Percentiles rank a stretch among this genome's conserved stretches.
These are phyloP conservation scores for Serendipita indica DNA, from an alignment of 768 basidiomycete genomes.

Conservation along the genomic window DNA sequence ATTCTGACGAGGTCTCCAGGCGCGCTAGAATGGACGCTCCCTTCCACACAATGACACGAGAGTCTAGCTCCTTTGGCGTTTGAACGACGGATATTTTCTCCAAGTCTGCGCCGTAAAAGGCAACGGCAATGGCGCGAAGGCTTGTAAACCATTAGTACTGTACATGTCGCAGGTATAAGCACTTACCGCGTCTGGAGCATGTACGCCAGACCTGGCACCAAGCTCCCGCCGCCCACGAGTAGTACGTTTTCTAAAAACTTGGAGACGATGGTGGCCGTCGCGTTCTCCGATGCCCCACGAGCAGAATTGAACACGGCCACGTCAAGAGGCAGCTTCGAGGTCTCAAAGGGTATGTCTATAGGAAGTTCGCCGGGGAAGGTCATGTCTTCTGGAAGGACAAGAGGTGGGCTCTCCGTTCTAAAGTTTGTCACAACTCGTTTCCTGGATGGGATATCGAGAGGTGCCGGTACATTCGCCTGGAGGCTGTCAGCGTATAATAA, in stretches of 20 bases:
- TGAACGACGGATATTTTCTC: slow-evolving; percentile 84
- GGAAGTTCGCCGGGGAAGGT: slow-evolving; percentile 17
- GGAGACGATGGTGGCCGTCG: slow-evolving; percentile 42
- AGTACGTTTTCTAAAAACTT: slow-evolving; percentile 80
- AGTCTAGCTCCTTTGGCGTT: slow-evolving; percentile 89
- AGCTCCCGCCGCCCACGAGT: slow-evolving; percentile 65
- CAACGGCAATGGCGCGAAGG: slow-evolving; percentile 70
- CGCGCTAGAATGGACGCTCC: slow-evolving; percentile 82
- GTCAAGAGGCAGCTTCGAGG: slow-evolving; percentile 80
- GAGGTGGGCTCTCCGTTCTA: slow-evolving; percentile 10
- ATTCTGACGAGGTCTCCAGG: slow-evolving; percentile 77
- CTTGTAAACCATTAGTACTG: slow-evolving; percentile 23
- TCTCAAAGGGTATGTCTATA: slow-evolving; percentile 71
- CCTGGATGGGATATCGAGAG: slow-evolving; percentile 4
- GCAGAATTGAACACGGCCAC: slow-evolving; percentile 88
- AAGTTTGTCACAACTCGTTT: neutral
- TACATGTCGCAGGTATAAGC: neutral
- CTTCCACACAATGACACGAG: slow-evolving; percentile 84
- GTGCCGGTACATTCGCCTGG: neutral
- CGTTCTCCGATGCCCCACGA: slow-evolving; percentile 74
- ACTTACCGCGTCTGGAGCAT: slow-evolving; percentile 75
- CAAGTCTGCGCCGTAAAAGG: slow-evolving; percentile 53
- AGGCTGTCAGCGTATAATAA: too few species aligned
- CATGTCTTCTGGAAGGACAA: slow-evolving; percentile 9
- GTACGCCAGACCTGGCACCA: slow-evolving; percentile 68